Evolutionary conservation across 1,284 basidiomycete genomes (phyloP).

Genomic region (Stygiomarasmius scandens): DNA sequence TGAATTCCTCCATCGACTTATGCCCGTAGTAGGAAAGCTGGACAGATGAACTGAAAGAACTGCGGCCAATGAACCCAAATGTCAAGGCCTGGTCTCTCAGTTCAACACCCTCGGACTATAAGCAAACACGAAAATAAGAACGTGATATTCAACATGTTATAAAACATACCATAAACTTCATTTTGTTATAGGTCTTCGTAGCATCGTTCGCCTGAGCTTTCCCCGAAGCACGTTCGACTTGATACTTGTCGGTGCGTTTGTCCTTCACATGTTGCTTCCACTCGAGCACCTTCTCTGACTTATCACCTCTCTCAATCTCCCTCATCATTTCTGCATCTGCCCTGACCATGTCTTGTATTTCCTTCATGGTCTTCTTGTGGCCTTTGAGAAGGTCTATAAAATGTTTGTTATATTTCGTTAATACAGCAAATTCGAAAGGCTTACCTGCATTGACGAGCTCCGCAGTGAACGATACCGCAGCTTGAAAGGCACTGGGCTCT

Average conservation of each 20-base stretch:
- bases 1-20: background rate
- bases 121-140: background rate
- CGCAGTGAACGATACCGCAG: too few relatives aligned
- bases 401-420: background rate
- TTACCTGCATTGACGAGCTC: too few relatives aligned
- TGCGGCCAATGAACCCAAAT: background rate
- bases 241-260: background rate
- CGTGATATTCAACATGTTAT: background rate
- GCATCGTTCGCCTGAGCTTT: slow-evolving; percentile 3
- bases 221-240: background rate
- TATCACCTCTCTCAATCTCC: background rate
- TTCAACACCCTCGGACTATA: background rate
- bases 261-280: background rate
- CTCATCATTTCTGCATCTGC: background rate
- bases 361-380: background rate
- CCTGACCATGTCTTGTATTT: background rate
- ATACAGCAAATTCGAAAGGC: background rate
- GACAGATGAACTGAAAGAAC: background rate
- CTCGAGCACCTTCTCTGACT: background rate
- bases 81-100: background rate
- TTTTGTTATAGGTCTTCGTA: background rate
- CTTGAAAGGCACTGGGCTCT: too few relatives aligned
- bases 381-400: background rate
- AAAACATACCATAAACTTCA: background rate
- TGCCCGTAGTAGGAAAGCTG: background rate